Evolutionary conservation across 2,329 filamentous ascomycete genomes (phyloP).

Genomic region (Cladosporium sp.): DNA sequence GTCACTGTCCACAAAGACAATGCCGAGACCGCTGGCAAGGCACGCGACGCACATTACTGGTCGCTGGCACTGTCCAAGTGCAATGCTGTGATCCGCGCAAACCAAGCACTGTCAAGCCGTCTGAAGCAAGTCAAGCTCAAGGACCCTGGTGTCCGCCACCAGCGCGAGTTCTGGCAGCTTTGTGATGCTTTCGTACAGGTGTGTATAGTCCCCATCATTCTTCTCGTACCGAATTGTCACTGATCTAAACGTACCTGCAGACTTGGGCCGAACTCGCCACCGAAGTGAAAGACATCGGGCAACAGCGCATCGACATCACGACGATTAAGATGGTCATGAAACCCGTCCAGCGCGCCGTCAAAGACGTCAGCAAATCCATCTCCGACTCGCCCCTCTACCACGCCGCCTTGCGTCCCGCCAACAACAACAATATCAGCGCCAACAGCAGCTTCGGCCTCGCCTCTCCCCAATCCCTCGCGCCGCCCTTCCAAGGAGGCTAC

Average conservation of each 20-base stretch:
- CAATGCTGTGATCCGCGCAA: slow-evolving; percentile 68
- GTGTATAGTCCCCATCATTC: background rate
- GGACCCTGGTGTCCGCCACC: slow-evolving; percentile 71
- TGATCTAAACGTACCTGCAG: slow-evolving; percentile 32
- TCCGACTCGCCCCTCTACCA: slow-evolving; percentile 64
- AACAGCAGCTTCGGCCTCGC: slow-evolving; percentile 33
- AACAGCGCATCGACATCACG: slow-evolving; percentile 44
- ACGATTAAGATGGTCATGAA: slow-evolving; percentile 74
- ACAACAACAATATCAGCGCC: slow-evolving; percentile 31
- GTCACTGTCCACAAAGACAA: slow-evolving; percentile 64
- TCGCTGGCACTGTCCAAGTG: slow-evolving; percentile 71
- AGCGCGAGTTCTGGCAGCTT: slow-evolving; percentile 64
- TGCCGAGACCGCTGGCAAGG: slow-evolving; percentile 53
- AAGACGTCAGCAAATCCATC: slow-evolving; percentile 75
- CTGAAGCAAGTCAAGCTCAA: slow-evolving; percentile 80
- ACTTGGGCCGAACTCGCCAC: slow-evolving; percentile 68
- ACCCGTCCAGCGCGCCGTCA: slow-evolving; percentile 78
- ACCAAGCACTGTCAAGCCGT: slow-evolving; percentile 70
- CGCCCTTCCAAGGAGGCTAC: slow-evolving; percentile 32
- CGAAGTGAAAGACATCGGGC: slow-evolving; percentile 54
- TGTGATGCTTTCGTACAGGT: slow-evolving; percentile 71
- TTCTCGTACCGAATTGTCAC: background rate
- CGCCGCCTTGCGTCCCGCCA: slow-evolving; percentile 43
- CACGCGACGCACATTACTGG: slow-evolving; percentile 59
- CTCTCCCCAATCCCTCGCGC: slow-evolving; percentile 24